Conservation (phyloP, 2,329 filamentous ascomycete species). For the Clarireedia sp. region DNA sequence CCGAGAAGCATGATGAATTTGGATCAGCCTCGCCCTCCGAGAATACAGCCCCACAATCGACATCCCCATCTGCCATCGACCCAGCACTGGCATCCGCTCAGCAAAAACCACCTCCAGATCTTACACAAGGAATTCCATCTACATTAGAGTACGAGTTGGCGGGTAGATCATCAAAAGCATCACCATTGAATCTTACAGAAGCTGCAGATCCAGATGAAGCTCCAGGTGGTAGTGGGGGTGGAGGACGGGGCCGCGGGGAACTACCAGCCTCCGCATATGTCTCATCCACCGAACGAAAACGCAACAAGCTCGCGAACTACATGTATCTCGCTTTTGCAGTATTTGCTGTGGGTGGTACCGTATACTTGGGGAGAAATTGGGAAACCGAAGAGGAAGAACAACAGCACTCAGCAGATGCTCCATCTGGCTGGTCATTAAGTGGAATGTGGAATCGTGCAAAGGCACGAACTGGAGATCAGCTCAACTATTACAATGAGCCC, state of each 20-base stretch:
- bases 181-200: slow-evolving; percentile 43
- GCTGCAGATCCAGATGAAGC: slow-evolving; percentile 33
- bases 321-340: slow-evolving; percentile 57
- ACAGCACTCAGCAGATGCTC: slow-evolving; percentile 56
- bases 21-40: slow-evolving; percentile 30
- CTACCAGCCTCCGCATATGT: slow-evolving; percentile 76
- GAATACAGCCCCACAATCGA: slow-evolving; percentile 31
- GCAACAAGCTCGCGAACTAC: slow-evolving; percentile 67
- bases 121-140: slow-evolving; percentile 91
- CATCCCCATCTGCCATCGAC: slow-evolving; percentile 31
- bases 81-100: slow-evolving; percentile 39
- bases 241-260: slow-evolving; percentile 52
- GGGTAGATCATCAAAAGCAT: slow-evolving; percentile 28
- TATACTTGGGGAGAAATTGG: slow-evolving; percentile 85
- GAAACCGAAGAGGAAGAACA: slow-evolving; percentile 64
- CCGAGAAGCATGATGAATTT: slow-evolving; percentile 23
- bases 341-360: slow-evolving; percentile 39
- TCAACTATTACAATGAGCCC: slow-evolving; percentile 93
- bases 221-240: slow-evolving; percentile 36
- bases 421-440: slow-evolving; percentile 68
- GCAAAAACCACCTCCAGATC: slow-evolving; percentile 70
- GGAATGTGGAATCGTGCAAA: slow-evolving; percentile 76
- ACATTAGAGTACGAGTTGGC: slow-evolving; percentile 73
- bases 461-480: slow-evolving; percentile 65
- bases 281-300: slow-evolving; percentile 79